Evolutionary conservation across 108 stramenopile genomes (phyloP).

Genomic region (Bacterosira constricta): DNA sequence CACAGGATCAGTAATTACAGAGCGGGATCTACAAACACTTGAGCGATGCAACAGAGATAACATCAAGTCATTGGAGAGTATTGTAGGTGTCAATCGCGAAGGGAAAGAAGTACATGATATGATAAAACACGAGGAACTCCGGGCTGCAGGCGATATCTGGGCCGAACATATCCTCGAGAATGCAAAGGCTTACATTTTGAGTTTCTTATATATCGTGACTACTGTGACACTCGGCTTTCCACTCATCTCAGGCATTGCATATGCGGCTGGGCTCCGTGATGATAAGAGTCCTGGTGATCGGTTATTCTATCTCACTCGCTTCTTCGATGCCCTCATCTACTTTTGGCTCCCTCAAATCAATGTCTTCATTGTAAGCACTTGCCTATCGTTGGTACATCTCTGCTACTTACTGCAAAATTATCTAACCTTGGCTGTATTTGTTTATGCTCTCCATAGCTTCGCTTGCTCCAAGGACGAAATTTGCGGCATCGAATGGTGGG

Average conservation of each 20-base stretch:
- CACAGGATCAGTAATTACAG: slow-evolving; percentile 55
- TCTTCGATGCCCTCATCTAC: slow-evolving; percentile 75
- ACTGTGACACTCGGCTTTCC: slow-evolving; percentile 72
- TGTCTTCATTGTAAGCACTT: slow-evolving; percentile 53
- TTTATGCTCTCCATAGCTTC: too few relatives aligned
- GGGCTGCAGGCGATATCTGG: slow-evolving; percentile 62
- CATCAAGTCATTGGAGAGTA: slow-evolving; percentile 55
- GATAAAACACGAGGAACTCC: slow-evolving; percentile 17
- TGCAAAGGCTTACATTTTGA: slow-evolving; percentile 67
- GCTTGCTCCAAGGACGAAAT: slow-evolving; percentile 65
- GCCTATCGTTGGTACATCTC: too few relatives aligned
- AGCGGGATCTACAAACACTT: slow-evolving; percentile 57
- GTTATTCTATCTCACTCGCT: slow-evolving; percentile 30
- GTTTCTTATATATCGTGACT: slow-evolving; percentile 62
- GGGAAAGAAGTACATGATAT: slow-evolving; percentile 17
- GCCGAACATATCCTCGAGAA: slow-evolving; percentile 68
- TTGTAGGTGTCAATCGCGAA: slow-evolving; percentile 47
- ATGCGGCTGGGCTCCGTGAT: slow-evolving; percentile 47
- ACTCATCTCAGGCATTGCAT: slow-evolving; percentile 52
- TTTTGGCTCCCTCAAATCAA: slow-evolving; percentile 81
- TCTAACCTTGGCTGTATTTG: too few relatives aligned
- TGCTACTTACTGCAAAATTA: too few relatives aligned
- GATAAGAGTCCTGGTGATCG: too few relatives aligned
- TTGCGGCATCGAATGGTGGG: slow-evolving; percentile 77
- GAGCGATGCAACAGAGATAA: slow-evolving; percentile 62